phyloP scores from a whole-genome alignment of 495 filamentous ascomycete species.

The Lindgomyces ingoldianus region DNA sequence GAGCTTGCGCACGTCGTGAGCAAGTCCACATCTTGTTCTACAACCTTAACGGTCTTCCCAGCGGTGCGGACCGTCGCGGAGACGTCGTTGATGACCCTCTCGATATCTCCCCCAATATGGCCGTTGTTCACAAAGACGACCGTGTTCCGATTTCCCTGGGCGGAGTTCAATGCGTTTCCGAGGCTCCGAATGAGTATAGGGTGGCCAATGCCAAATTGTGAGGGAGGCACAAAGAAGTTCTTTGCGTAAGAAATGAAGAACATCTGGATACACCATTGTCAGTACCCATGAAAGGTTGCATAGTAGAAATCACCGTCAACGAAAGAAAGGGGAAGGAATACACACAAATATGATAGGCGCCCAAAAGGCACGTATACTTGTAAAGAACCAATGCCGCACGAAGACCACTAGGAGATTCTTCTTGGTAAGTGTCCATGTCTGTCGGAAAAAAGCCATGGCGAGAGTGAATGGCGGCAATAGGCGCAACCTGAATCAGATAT shows the following conservation, averaged over 20 bases:
- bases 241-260: slow-evolving; percentile 46
- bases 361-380: slow-evolving; percentile 67
- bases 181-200: slow-evolving; percentile 61
- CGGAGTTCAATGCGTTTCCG: slow-evolving; percentile 55
- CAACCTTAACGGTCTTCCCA: slow-evolving; percentile 58
- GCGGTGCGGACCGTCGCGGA: slow-evolving; percentile 52
- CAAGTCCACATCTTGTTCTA: slow-evolving; percentile 57
- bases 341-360: slow-evolving; percentile 67
- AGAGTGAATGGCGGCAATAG: background rate
- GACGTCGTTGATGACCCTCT: slow-evolving; percentile 65
- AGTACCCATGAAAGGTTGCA: background rate
- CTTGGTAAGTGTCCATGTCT: slow-evolving; percentile 69
- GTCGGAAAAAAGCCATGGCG: slow-evolving; percentile 60
- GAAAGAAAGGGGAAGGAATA: background rate
- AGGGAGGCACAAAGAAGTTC: slow-evolving; percentile 46
- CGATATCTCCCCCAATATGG: slow-evolving; percentile 67
- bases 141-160: slow-evolving; percentile 53
- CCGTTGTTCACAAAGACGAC: slow-evolving; percentile 83
- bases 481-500: background rate
- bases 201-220: slow-evolving; percentile 63
- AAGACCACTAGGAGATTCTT: slow-evolving; percentile 76
- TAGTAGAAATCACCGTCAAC: background rate
- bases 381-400: slow-evolving; percentile 62
- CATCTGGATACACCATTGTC: slow-evolving; percentile 25
- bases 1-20: slow-evolving; percentile 63